Evolutionary conservation across 208 protist genomes (phyloP), one percentile per base, ranked within the genome.

Genomic region (Trypanosoma caninum): DNA sequence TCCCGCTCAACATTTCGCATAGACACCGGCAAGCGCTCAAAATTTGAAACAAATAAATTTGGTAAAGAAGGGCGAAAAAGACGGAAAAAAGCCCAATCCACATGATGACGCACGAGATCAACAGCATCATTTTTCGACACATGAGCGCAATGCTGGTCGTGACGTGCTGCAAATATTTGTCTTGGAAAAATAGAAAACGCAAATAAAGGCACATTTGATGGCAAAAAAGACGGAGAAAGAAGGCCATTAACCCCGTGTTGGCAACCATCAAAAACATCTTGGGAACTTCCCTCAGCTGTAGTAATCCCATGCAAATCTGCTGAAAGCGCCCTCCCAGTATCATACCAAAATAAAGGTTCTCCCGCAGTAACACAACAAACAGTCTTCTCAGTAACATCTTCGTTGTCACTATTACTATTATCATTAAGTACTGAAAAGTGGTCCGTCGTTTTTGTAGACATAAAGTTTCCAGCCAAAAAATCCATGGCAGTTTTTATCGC

Each of bases 1-100:
- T 64, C 65, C 7, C 77, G 64, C 53, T 84, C 77, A 16, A 57
- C 65, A 66, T 80, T 87, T 25, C 73, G 80, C 40, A 84, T 52
- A 31, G 65, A 48, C 27, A 59, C 33, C 16, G 80, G 74, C 35
- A 87, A 64, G 9, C 66, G 75, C 56, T 84, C 80, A 53, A 78
- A 72, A 67, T 84, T 72, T 34, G 38, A 65, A 13, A 25, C 48
- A 40, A 73, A 69, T 0, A 87, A 34, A 70, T 80, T 77, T 0
- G 74, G 69, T 45, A 90, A 47, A 41, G 53, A 62, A 4, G 54
- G 76, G 20, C 74, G 66, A 27, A 40, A 33, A 22, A 90, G 53
- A 2, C 80, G 71, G 51, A 81, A 70, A 45, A 80, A 74, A 11
- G 70, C 59, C 52, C 70, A 73, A 59, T 81, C 78, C 18, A 80